A percentile compares a stretch with the other conserved stretches of the same genome.
These are phyloP conservation scores for Trametes cinnabarina DNA, from an alignment of 768 basidiomycete genomes.

Conservation along the genomic window DNA sequence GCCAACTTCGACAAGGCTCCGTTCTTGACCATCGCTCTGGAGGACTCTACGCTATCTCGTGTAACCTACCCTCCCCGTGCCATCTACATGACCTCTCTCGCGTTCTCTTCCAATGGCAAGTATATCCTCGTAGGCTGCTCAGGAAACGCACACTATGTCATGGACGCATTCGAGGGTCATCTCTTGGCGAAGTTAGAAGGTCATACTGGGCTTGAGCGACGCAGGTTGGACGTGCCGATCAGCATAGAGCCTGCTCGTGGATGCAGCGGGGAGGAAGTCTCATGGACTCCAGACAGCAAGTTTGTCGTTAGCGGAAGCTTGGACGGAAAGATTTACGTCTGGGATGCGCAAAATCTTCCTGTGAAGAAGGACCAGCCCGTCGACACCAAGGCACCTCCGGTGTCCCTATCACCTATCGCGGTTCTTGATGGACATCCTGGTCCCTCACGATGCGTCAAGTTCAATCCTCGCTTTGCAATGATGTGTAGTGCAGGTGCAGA, in stretches of 20 bases:
- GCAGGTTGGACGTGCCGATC: conserved; percentile 43
- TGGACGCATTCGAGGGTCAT: conserved; percentile 87
- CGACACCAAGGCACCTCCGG: conserved; percentile 53
- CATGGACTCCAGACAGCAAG: conserved; percentile 93
- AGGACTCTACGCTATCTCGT: conserved; percentile 72
- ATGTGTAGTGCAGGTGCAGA: conserved; percentile 82
- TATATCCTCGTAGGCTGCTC: conserved; percentile 91
- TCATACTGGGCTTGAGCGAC: conserved; percentile 77
- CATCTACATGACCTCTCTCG: conserved; percentile 87
- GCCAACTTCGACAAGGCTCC: conserved; percentile 89
- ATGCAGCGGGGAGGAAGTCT: conserved; percentile 88
- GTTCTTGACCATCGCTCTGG: conserved; percentile 78
- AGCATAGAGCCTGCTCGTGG: conserved; percentile 72
- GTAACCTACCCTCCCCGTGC: conserved; percentile 84
- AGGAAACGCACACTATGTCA: conserved; percentile 86
- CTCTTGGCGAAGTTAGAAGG: conserved; percentile 85
- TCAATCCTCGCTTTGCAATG: conserved; percentile 90
- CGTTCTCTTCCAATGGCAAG: conserved; percentile 89
- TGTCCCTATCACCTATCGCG: conserved; percentile 48
- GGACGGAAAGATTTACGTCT: conserved; percentile 81
- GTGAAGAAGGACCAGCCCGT: conserved; percentile 44
- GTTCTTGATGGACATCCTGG: conserved; percentile 79
- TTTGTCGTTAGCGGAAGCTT: conserved; percentile 83
- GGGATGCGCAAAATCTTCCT: conserved; percentile 77
- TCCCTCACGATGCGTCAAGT: conserved; percentile 80